A percentile compares a stretch with the other conserved stretches of the same genome.
Conservation (phyloP, 352 stramenopile genomes). For the Stramenopiles sp. region DNA sequence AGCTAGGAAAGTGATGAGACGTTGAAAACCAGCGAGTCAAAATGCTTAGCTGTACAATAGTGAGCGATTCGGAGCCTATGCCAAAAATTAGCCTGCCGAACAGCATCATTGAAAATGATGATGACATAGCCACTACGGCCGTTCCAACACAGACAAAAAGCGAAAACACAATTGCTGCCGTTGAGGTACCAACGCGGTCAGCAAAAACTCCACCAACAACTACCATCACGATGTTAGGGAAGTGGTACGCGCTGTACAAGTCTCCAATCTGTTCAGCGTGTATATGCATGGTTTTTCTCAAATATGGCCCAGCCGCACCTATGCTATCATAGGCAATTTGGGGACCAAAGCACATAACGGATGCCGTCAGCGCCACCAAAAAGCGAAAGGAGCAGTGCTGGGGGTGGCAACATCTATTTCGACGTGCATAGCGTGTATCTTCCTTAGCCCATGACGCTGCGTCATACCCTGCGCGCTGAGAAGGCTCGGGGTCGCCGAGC, state of each 20-base stretch:
- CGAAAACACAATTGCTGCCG: background rate
- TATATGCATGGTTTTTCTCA: background rate
- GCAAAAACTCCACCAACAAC: constrained; percentile 74
- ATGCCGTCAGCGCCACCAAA: background rate
- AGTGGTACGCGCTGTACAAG: constrained; percentile 53
- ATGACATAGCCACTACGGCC: background rate
- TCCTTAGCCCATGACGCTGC: too few species aligned
- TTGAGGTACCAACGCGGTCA: constrained; percentile 52
- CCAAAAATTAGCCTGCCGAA: constrained; percentile 66
- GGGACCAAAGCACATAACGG: background rate
- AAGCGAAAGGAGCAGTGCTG: background rate
- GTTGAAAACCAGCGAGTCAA: background rate
- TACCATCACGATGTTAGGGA: constrained; percentile 47
- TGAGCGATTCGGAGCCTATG: constrained; percentile 66
- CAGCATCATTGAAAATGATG: constrained; percentile 31
- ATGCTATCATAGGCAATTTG: background rate
- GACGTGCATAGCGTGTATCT: too few species aligned
- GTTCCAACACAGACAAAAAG: background rate
- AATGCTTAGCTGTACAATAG: background rate
- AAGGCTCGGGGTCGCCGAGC: too few species aligned
- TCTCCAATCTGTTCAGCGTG: background rate
- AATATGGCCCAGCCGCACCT: background rate
- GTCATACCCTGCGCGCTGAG: too few species aligned
- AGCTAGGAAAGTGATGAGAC: background rate
- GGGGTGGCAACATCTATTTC: background rate